Evolutionary conservation across 495 filamentous ascomycete genomes (phyloP).

Genomic region (Penicillium manginii): DNA sequence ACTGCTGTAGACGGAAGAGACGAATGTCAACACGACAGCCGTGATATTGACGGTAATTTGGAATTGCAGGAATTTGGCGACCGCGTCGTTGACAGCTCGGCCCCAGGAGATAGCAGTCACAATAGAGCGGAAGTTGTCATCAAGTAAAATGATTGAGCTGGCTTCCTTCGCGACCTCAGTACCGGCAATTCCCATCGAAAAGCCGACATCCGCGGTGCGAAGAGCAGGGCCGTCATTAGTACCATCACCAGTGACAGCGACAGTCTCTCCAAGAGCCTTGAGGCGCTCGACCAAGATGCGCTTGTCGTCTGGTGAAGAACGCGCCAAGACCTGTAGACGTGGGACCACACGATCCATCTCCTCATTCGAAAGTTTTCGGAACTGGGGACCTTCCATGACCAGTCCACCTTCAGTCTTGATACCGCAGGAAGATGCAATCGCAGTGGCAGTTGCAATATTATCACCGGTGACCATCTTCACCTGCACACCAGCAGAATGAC

Average conservation of each 20-base stretch:
- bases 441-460: slow-evolving; percentile 78
- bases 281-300: slow-evolving; percentile 75
- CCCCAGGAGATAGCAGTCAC: slow-evolving; percentile 91
- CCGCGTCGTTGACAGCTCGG: slow-evolving; percentile 86
- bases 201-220: slow-evolving; percentile 84
- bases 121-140: slow-evolving; percentile 89
- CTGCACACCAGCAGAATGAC: slow-evolving; percentile 76
- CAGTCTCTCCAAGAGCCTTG: slow-evolving; percentile 76
- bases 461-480: slow-evolving; percentile 92
- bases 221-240: slow-evolving; percentile 90
- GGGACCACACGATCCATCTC: slow-evolving; percentile 76
- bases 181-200: slow-evolving; percentile 90
- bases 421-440: slow-evolving; percentile 82
- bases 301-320: slow-evolving; percentile 89
- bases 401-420: slow-evolving; percentile 75
- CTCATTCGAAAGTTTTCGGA: slow-evolving; percentile 72
- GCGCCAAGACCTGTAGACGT: slow-evolving; percentile 78
- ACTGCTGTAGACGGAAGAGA: slow-evolving; percentile 73
- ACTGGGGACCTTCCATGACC: slow-evolving; percentile 83
- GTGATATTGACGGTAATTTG: slow-evolving; percentile 93
- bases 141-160: slow-evolving; percentile 88
- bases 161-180: slow-evolving; percentile 95
- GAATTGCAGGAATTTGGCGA: slow-evolving; percentile 90
- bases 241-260: slow-evolving; percentile 86
- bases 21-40: slow-evolving; percentile 80